Conservation (phyloP, 2,329 filamentous ascomycete species). For the Ceratocystis destructans region DNA sequence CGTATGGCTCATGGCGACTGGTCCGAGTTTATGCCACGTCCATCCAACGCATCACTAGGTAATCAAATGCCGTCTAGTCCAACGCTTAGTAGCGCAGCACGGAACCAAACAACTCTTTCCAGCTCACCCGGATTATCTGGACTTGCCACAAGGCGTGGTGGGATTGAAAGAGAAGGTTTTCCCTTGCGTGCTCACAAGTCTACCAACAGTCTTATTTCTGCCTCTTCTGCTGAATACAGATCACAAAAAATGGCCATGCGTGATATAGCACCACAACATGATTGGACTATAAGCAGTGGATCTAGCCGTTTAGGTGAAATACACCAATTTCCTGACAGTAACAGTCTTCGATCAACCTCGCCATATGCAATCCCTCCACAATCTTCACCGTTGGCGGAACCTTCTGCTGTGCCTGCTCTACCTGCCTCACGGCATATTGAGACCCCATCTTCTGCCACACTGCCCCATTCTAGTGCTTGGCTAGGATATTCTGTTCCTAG, state of each 20-base stretch:
- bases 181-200: background rate
- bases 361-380: background rate
- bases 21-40: background rate
- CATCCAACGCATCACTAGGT: constrained; percentile 12
- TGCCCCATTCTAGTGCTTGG: background rate
- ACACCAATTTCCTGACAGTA: background rate
- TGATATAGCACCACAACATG: background rate
- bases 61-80: background rate
- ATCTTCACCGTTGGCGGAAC: constrained; percentile 5
- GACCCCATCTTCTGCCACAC: background rate
- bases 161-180: background rate
- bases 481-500: background rate
- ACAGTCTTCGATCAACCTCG: background rate
- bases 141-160: background rate
- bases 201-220: constrained; percentile 9
- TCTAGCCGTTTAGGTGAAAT: constrained; percentile 4
- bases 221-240: constrained; percentile 7
- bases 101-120: background rate
- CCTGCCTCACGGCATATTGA: background rate
- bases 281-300: constrained; percentile 2
- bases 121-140: background rate
- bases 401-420: background rate
- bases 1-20: constrained; percentile 7
- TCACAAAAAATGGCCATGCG: constrained; percentile 3
- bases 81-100: background rate